phyloP scores from a whole-genome alignment of 352 stramenopile species.

The Pythium oligandrum region DNA sequence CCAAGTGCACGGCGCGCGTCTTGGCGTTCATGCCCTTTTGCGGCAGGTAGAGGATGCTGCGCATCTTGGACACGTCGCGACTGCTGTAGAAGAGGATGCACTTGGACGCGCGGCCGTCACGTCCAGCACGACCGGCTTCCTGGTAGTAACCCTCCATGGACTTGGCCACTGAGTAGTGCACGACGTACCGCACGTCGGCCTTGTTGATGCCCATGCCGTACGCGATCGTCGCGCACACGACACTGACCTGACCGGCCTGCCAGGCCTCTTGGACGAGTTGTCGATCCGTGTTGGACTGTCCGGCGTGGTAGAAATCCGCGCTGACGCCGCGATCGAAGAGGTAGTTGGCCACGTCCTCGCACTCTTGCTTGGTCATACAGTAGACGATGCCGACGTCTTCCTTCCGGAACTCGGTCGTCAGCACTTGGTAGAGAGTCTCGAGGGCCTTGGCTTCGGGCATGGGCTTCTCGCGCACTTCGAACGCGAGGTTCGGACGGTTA shows the following conservation, averaged over 20 bases:
- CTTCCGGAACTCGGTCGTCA: constrained; percentile 38
- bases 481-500: constrained; percentile 92
- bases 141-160: constrained; percentile 99
- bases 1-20: constrained; percentile 59
- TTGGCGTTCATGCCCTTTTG: constrained; percentile 78
- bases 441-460: constrained; percentile 39
- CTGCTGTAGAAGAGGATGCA: constrained; percentile 90
- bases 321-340: constrained; percentile 84
- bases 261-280: constrained; percentile 78
- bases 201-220: constrained; percentile 97
- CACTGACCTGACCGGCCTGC: constrained; percentile 72
- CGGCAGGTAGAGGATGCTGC: constrained; percentile 69
- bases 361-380: constrained; percentile 92
- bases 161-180: constrained; percentile 90
- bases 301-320: constrained; percentile 92
- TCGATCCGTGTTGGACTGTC: constrained; percentile 66
- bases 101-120: constrained; percentile 91
- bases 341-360: constrained; percentile 88
- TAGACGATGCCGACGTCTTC: constrained; percentile 91
- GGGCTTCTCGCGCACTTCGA: constrained; percentile 83
- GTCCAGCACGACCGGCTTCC: constrained; percentile 93
- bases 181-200: constrained; percentile 90
- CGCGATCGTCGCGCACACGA: constrained; percentile 94
- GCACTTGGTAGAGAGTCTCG: constrained; percentile 44
- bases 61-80: constrained; percentile 81